Conservation (phyloP, 768 basidiomycete species). For the Pseudohyphozyma bogoriensis region DNA sequence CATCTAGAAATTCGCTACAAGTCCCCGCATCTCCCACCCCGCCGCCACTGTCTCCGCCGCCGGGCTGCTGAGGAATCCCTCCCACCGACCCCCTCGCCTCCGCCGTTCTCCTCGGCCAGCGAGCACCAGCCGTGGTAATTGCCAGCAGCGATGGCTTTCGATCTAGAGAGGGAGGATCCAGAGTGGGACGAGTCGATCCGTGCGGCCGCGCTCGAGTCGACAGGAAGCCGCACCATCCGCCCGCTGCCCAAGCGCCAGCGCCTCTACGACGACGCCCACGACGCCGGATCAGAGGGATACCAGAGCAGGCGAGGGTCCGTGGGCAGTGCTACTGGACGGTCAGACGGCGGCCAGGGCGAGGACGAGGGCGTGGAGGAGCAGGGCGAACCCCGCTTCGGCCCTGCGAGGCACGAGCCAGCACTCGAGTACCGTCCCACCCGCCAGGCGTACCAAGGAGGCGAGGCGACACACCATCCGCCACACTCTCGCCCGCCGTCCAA, state of each 20-base stretch:
- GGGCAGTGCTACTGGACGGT: neutral
- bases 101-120: too few relatives aligned
- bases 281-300: neutral
- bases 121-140: too few relatives aligned
- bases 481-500: neutral
- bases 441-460: conserved; percentile 5
- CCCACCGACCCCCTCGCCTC: too few relatives aligned
- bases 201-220: neutral
- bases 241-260: conserved; percentile 19
- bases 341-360: neutral
- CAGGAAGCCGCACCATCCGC: conserved; percentile 7
- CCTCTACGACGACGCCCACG: neutral
- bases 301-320: neutral
- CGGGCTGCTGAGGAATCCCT: too few relatives aligned
- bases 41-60: too few relatives aligned
- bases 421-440: neutral
- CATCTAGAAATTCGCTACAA: too few relatives aligned
- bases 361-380: conserved; percentile 12
- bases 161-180: neutral
- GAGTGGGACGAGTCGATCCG: neutral
- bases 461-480: neutral
- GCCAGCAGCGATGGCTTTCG: too few relatives aligned
- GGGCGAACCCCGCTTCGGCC: too few relatives aligned
- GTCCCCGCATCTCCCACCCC: too few relatives aligned
- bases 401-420: neutral